Evolutionary conservation across 129 eudicot species (phyloP), one percentile per base, ranked within the genome.

Genomic region (Flaveria robusta): DNA sequence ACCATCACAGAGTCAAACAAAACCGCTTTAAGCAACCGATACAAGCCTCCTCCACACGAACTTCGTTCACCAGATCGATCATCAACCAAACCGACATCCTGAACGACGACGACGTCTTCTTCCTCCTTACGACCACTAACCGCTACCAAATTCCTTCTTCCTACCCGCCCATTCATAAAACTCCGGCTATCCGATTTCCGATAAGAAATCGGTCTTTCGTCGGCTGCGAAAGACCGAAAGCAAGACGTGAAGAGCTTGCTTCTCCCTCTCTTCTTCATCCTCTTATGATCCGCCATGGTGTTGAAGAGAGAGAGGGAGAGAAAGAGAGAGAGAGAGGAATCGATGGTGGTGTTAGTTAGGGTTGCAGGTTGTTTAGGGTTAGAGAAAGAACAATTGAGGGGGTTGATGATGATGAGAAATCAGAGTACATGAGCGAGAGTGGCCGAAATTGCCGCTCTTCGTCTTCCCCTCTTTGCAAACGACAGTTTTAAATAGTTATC

Each of bases 401-500:
- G 68, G 12, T 8, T 43, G 49, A 47, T 10, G 49, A 74, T 66
- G 70, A 72, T 50, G 85, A 82, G 84, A 79, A 78, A 71, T 54
- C 68, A 50, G 66, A 72, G 82, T 67, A 71, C 67, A 45, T 68
- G 85, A 50, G 81, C 81, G 74, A 82, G 82, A 75, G 56, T 79
- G 79, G 79, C 84, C 84, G 86, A 74, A 66, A 78, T 78, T 81
- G 85, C 85, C 88, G 85, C 88, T 72, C 80, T 81, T 76, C 79
- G 80, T 76, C 88, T 77, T 78, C 72, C 77, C 64, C 14, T 26
- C 13, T 75, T 70, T 29, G 51, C 76, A 70, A 54, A 26, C 31
- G 5, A 62, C 83, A 34, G 39, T 66, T 66, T 76, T 68, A 75
- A 71, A 52, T 65, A 34, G 19, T 70, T 64, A 9, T 12, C 0